Base-by-base conservation (phyloP, 352 stramenopile species). In the Phytopythium chamaehyphon region DNA sequence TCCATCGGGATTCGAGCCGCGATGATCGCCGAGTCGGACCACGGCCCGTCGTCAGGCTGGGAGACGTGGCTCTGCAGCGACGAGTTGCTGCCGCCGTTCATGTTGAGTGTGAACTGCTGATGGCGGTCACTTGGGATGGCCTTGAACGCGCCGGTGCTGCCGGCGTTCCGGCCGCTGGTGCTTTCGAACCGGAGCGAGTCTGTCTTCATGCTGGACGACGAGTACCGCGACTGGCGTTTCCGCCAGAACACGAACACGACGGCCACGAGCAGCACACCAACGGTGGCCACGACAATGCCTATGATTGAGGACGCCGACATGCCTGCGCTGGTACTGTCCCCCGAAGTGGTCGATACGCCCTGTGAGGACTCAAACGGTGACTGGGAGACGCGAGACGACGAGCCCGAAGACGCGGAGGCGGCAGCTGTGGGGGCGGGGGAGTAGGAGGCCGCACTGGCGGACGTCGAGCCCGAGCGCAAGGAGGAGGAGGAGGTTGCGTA, bases 191-290 rank as follows among this genome's bases (percentile, higher is more conserved):
- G 42, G 21, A 48, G 23, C 24, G 24, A 18, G 10, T 36, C 37
- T n/a, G 42, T 18, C 1, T 42, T 39, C 5, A 5, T 33, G 22
- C 50, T 63, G 33, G 52, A 47, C 28, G 65, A 66, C 3, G 46
- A 33, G 31, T 49, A 42, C 16, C 57, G 61, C 46, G 73, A 66
- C 19, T 59, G 71, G 9, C 62, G 51, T 19, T 42, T 57, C 49
- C 73, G 73, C 69, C 69, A 78, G 54, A 78, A 64, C 35, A 67
- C 47, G 36, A 78, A 78, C 18, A 63, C 65, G 44, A 59, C 65
- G 22, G 72, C 47, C 58, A 75, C 66, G 26, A 78, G 56, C 39
- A 56, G 50, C n/a, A 75, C 51, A 3, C 58, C 69, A 9, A 78
- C 65, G 10, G 59, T 54, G 11, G 62, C 65, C 4, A 78, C 59